These are phyloP conservation scores for Exsudoporus frostii DNA, from an alignment of 768 basidiomycete genomes.

Conservation along the genomic window DNA sequence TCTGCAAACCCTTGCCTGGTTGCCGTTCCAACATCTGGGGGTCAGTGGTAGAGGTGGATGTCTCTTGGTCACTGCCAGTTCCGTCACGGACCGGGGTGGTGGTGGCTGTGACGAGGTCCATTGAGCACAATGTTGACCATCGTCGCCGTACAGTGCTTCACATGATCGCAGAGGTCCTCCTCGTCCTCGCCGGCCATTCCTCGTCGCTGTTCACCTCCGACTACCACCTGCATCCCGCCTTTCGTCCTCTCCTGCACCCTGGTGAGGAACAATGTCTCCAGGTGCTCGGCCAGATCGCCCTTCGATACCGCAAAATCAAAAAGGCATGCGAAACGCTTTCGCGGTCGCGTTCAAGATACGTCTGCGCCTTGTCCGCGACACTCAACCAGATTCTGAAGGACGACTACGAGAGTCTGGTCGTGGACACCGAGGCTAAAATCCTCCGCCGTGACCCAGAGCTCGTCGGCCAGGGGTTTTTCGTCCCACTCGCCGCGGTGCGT, in stretches of 20 bases:
- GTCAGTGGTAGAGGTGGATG: conserved; percentile 16
- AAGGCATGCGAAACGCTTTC: conserved; percentile 48
- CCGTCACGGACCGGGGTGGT: not conserved
- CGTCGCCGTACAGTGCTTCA: not conserved
- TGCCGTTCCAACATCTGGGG: conserved; percentile 19
- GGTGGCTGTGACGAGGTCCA: conserved; percentile 7
- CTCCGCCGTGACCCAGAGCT: conserved; percentile 70
- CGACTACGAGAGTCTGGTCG: conserved; percentile 77
- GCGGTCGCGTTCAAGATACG: conserved; percentile 65
- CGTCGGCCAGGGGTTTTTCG: conserved; percentile 78
- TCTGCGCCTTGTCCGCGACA: conserved; percentile 74
- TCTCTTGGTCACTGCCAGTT: not conserved
- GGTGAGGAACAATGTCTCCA: conserved; percentile 87
- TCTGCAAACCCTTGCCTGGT: conserved; percentile 23
- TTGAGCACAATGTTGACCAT: not conserved
- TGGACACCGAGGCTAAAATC: conserved; percentile 78
- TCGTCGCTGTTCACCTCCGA: conserved; percentile 77
- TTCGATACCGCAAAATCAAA: conserved; percentile 72
- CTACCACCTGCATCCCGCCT: conserved; percentile 57
- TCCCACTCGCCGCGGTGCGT: conserved; percentile 80
- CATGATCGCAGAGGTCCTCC: conserved; percentile 89
- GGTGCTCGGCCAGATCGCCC: conserved; percentile 69
- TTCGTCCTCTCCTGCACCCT: conserved; percentile 75
- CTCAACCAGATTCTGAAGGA: conserved; percentile 69
- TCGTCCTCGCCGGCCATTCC: conserved; percentile 82